Evolutionary conservation across 2,329 filamentous ascomycete species (phyloP), one percentile per base, ranked within the genome.

Genomic region (Penicillium fuscoglaucum): DNA sequence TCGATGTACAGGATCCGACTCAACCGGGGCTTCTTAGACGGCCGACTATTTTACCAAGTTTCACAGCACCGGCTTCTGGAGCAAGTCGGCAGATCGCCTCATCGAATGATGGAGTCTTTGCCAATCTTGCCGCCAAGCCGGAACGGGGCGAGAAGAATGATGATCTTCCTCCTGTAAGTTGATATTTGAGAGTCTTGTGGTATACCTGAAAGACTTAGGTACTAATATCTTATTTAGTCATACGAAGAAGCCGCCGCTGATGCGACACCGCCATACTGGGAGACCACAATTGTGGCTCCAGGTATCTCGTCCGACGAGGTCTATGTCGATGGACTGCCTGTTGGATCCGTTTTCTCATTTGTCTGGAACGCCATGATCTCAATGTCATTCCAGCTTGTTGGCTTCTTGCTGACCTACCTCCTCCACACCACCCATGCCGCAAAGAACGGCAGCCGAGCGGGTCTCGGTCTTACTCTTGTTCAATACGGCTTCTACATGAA

Each of bases 201-300:
- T 7, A 26, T 50, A 35, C 15, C 9, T 13, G 19, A 21, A 31
- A 24, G 47, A n/a, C 24, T 52, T 19, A 31, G 19, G 37, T 43
- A 33, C 13, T 60, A 56, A 55, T 46, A 53, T 45, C 21, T 73
- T 47, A 41, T 44, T 49, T 40, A 97, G 91, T 93, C 93, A 37
- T 99, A 99, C 75, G 95, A 99, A 82, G 93, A 98, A 85, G 95
- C 95, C 17, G 95, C 95, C 3, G 93, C 93, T 43, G 95, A 99
- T 75, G 90, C 92, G 26, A 95, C 95, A 48, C 95, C 95, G 1
- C 95, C 95, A 0, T 99, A 99, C 77, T 99, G 95, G 95, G 95
- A 99, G 80, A 99, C 95, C 6, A 98, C 95, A 0, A 97, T 99
- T 64, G 84, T 99, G 52, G 93, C 93, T 0, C 95, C 95, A 0